Evolutionary conservation across 164 flowering plant species (phyloP).

Genomic region (Sedum album): DNA sequence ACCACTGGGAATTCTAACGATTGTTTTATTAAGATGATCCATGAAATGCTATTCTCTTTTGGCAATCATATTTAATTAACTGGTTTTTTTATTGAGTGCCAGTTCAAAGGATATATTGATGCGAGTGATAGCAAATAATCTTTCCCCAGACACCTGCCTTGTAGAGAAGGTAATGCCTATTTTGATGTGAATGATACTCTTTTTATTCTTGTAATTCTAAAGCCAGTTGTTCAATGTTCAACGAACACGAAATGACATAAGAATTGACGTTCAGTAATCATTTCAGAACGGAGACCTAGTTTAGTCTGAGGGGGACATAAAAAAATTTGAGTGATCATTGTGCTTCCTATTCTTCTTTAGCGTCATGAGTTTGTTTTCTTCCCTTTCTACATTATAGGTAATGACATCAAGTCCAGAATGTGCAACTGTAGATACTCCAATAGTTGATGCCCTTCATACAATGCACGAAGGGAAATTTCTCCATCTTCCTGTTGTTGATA

Average conservation of each 20-base stretch:
- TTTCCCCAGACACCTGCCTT: conserved; percentile 59
- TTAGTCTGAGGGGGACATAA: not conserved
- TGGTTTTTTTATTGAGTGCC: conserved; percentile 9
- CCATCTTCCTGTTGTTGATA: conserved; percentile 91
- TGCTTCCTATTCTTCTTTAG: not conserved
- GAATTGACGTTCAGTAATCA: too few relatives aligned
- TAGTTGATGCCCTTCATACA: conserved; percentile 91
- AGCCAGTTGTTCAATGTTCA: not conserved
- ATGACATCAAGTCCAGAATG: conserved; percentile 99
- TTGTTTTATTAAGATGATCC: conserved; percentile 17
- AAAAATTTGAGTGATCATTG: not conserved
- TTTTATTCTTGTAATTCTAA: not conserved
- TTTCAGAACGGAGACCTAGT: not conserved
- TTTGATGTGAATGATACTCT: not conserved
- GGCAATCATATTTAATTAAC: not conserved
- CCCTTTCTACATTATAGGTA: conserved; percentile 34
- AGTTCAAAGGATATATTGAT: conserved; percentile 94
- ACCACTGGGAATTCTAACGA: conserved; percentile 91
- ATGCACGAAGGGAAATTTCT: conserved; percentile 98
- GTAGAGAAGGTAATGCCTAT: conserved; percentile 71
- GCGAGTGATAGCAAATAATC: conserved; percentile 86
- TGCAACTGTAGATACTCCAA: conserved; percentile 86
- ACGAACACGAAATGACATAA: too few relatives aligned
- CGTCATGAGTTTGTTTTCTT: not conserved
- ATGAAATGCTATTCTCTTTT: not conserved